These are phyloP conservation scores for Oryza meyeriana DNA, from an alignment of 176 grass and related monocot species.

Conservation along the genomic window DNA sequence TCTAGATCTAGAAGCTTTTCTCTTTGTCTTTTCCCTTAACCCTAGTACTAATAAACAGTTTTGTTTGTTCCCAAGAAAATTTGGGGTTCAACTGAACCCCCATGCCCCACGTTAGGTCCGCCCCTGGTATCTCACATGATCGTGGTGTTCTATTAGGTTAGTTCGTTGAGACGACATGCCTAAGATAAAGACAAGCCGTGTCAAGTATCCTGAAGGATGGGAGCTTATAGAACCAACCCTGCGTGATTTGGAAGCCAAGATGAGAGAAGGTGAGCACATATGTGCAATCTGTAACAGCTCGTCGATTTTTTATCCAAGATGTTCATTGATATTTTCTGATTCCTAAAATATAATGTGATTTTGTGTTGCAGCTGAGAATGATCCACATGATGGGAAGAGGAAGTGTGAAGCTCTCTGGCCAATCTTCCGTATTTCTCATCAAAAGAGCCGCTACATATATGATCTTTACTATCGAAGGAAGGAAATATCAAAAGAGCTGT, in stretches of 20 bases:
- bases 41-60: too few relatives aligned
- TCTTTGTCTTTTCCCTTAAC: too few relatives aligned
- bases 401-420: slow-evolving; percentile 93
- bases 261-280: slow-evolving; percentile 73
- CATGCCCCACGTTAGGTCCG: too few relatives aligned
- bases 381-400: slow-evolving; percentile 84
- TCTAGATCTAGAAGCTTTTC: too few relatives aligned
- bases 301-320: neutral
- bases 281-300: neutral
- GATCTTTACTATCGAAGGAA: slow-evolving; percentile 88
- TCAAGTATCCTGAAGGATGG: slow-evolving; percentile 96
- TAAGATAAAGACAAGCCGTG: slow-evolving; percentile 94
- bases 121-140: too few relatives aligned
- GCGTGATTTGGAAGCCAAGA: slow-evolving; percentile 86
- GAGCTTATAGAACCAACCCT: slow-evolving; percentile 94
- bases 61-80: too few relatives aligned
- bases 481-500: slow-evolving; percentile 79
- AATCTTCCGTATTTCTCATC: slow-evolving; percentile 80
- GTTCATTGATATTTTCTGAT: slow-evolving; percentile 6
- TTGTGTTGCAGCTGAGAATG: slow-evolving; percentile 77
- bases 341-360: neutral
- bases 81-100: too few relatives aligned
- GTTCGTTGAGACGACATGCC: slow-evolving; percentile 45
- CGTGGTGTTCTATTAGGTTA: too few relatives aligned
- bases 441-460: slow-evolving; percentile 89